Percentiles rank a stretch among this genome's conserved stretches.
Conservation (phyloP, 2,329 filamentous ascomycete species). For the Paecilomyces variotii region DNA sequence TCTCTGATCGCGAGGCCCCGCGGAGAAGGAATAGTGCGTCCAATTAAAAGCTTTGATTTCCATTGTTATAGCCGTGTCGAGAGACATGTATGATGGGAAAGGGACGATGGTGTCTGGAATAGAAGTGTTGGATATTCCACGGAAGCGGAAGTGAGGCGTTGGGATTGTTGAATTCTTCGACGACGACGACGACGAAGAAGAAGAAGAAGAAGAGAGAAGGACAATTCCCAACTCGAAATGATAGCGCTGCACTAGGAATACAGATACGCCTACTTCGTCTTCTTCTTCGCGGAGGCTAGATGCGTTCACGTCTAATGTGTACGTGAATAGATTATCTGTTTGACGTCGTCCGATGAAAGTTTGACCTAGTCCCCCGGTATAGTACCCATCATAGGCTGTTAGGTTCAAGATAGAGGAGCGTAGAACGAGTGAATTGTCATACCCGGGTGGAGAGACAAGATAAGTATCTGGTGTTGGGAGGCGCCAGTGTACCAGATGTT, state of each 20-base stretch:
- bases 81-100: neutral
- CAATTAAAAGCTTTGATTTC: constrained; percentile 3
- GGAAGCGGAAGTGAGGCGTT: constrained; percentile 4
- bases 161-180: neutral
- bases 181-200: neutral
- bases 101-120: neutral
- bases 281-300: constrained; percentile 1
- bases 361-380: neutral
- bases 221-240: constrained; percentile 4
- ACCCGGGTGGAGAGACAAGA: neutral
- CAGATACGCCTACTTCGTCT: constrained; percentile 4
- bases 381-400: neutral
- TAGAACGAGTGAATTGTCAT: neutral
- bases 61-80: neutral
- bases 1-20: neutral
- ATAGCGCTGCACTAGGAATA: constrained; percentile 3
- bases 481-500: neutral
- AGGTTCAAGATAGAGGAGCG: neutral
- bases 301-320: neutral
- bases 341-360: constrained; percentile 2
- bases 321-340: constrained; percentile 3
- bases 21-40: constrained; percentile 4
- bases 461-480: neutral
- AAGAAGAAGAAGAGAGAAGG: neutral
- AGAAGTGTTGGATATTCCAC: neutral